phyloP scores from a whole-genome alignment of 805 yeast genomes.

The Ogataea angusta region DNA sequence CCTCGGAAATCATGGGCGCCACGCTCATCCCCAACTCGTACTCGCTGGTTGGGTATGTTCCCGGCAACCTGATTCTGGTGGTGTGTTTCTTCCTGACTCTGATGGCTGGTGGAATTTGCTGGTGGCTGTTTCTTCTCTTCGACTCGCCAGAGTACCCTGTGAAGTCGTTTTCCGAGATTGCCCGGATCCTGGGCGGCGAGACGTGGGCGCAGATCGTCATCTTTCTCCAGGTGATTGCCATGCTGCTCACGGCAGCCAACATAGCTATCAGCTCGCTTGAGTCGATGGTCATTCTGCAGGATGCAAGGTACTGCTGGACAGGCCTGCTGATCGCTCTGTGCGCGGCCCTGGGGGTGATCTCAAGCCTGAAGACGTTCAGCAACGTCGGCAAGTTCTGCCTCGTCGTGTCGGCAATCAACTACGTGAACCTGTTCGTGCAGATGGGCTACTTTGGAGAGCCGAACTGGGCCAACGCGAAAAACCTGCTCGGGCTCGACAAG shows the following conservation, averaged over 20 bases:
- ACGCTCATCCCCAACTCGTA: slow-evolving; percentile 16
- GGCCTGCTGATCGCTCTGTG: slow-evolving; percentile 40
- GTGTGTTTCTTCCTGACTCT: slow-evolving; percentile 32
- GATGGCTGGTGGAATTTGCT: slow-evolving; percentile 39
- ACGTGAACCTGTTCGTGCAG: slow-evolving; percentile 18
- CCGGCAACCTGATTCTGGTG: slow-evolving; percentile 14
- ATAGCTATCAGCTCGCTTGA: slow-evolving; percentile 39
- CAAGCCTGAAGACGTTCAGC: slow-evolving; percentile 40
- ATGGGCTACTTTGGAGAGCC: slow-evolving; percentile 20
- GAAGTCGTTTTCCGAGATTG: slow-evolving; percentile 40
- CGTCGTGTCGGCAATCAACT: slow-evolving; percentile 18
- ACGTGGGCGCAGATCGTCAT: slow-evolving; percentile 33
- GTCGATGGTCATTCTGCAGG: slow-evolving; percentile 38
- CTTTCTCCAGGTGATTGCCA: slow-evolving; percentile 38
- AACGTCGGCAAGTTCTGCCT: slow-evolving; percentile 32
- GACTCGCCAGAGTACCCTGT: slow-evolving; percentile 44
- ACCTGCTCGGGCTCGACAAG: slow-evolving; percentile 17
- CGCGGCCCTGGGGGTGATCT: slow-evolving; percentile 38
- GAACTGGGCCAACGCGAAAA: slow-evolving; percentile 23
- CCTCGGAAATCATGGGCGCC: slow-evolving; percentile 27
- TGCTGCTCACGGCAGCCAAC: slow-evolving; percentile 42
- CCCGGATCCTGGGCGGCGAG: slow-evolving; percentile 37
- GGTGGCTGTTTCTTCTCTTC: slow-evolving; percentile 35
- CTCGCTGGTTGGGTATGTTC: slow-evolving; percentile 18
- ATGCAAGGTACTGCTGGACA: slow-evolving; percentile 37